Base-by-base conservation (phyloP, 148 eudicot species). In the Arbutus unedo region DNA sequence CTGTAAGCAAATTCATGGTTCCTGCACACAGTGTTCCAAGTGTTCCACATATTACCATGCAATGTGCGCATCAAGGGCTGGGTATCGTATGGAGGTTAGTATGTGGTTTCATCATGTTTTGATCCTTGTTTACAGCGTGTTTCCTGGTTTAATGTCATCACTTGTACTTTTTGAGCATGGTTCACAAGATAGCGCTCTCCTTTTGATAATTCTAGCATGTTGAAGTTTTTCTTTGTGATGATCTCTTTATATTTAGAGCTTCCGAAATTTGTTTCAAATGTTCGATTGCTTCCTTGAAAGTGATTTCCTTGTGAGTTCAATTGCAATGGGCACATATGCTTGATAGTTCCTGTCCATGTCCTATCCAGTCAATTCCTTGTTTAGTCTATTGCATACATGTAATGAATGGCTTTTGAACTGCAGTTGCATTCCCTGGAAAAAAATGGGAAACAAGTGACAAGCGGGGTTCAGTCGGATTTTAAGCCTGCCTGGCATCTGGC, bases 31-130 rank as follows among this genome's bases (percentile, higher is more conserved):
- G 81, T 96, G 99, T 83, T 88, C 91, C 88, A 96, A 92, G 90
- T 96, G 99, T 53, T 96, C 99, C 49, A 96, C 99, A 57, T 93
- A 96, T 88, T 96, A 91, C 89, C 99, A 96, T 88, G 99, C 98
- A 41, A 94, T 91, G 94, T 96, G 99, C 49, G 99, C 99, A 80
- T 93, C 99, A 82, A 88, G 98, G 87, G 99, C 99, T 56, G 99
- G 99, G 75, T 94, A 94, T 67, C 97, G 93, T 74, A 96, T 96
- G 99, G 99, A 96, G 98, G 99, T 96, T 68, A 85, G 85, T 82
- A 25, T 76, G 8, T 50, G 79, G 56, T 51, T 53, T 15, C 23
- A 18, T 25, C 21, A 6, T 25, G 57, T 76, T 51, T 76, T 53
- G 44, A 50, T 19, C 38, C 57, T 25, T 75, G 54, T 25, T 64